These are phyloP conservation scores for Pseudohalonectria lignicola DNA, from an alignment of 2,329 filamentous ascomycete species.

Conservation along the genomic window DNA sequence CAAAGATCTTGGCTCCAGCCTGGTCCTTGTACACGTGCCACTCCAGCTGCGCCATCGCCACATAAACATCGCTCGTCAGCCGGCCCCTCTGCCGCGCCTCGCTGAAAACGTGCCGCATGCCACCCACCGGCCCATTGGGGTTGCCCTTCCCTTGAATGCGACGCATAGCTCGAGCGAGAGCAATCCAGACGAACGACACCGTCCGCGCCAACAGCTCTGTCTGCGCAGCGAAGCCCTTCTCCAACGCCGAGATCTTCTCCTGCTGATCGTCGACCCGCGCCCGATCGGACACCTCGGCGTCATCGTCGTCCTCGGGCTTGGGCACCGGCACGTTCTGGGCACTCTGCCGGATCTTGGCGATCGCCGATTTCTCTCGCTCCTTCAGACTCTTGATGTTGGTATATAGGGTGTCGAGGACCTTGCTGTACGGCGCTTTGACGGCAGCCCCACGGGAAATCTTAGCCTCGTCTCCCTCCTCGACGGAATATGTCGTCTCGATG, in stretches of 20 bases:
- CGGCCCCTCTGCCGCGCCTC: slow-evolving; percentile 81
- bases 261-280: slow-evolving; percentile 35
- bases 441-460: slow-evolving; percentile 66
- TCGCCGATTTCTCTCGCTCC: slow-evolving; percentile 46
- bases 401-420: slow-evolving; percentile 79
- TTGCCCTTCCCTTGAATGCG: slow-evolving; percentile 81
- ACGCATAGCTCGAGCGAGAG: slow-evolving; percentile 85
- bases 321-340: slow-evolving; percentile 17
- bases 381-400: slow-evolving; percentile 67
- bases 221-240: slow-evolving; percentile 61
- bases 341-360: slow-evolving; percentile 43
- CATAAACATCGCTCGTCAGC: slow-evolving; percentile 88
- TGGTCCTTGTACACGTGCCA: slow-evolving; percentile 93
- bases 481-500: slow-evolving; percentile 66
- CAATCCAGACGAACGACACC: slow-evolving; percentile 91
- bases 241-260: slow-evolving; percentile 48
- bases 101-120: slow-evolving; percentile 78
- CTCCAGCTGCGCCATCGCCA: slow-evolving; percentile 85
- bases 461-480: slow-evolving; percentile 65
- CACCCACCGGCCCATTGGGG: slow-evolving; percentile 42
- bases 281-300: slow-evolving; percentile 39
- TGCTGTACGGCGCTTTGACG: slow-evolving; percentile 75
- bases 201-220: slow-evolving; percentile 69
- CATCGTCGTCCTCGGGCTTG: slow-evolving; percentile 12
- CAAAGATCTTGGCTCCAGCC: slow-evolving; percentile 89